phyloP scores from a whole-genome alignment of 805 yeast species.

The Kodamaea sagamina region DNA sequence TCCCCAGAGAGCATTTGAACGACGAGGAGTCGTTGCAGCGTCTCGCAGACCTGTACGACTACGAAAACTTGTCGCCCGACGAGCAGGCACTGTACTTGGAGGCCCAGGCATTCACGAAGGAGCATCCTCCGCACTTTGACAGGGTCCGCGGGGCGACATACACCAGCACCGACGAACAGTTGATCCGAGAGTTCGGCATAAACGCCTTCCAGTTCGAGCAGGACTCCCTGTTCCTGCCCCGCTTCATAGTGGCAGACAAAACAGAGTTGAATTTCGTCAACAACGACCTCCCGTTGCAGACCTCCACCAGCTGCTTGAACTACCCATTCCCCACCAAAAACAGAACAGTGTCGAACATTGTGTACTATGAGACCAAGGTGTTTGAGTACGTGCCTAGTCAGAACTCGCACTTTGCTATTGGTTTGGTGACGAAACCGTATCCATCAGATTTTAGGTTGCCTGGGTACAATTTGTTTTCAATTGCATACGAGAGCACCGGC shows the following conservation, averaged over 20 bases:
- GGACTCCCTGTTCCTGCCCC: slow-evolving; percentile 31
- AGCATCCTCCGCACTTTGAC: slow-evolving; percentile 34
- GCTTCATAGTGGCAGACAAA: slow-evolving; percentile 41
- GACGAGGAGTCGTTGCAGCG: slow-evolving; percentile 40
- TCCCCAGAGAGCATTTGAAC: slow-evolving; percentile 40
- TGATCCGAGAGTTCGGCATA: slow-evolving; percentile 35
- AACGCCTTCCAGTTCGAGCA: slow-evolving; percentile 44
- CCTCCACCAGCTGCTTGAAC: slow-evolving; percentile 42
- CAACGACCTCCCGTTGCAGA: slow-evolving; percentile 41
- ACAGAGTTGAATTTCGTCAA: slow-evolving; percentile 40
- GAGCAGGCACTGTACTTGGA: slow-evolving; percentile 39
- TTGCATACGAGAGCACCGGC: slow-evolving; percentile 75
- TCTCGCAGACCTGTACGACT: slow-evolving; percentile 40
- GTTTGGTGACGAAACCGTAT: slow-evolving; percentile 70
- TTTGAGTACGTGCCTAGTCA: slow-evolving; percentile 34
- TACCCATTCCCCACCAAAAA: slow-evolving; percentile 40
- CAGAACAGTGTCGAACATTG: slow-evolving; percentile 38
- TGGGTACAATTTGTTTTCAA: slow-evolving; percentile 67
- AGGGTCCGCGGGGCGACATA: slow-evolving; percentile 36
- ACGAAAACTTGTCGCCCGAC: slow-evolving; percentile 39
- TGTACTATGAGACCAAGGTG: slow-evolving; percentile 62
- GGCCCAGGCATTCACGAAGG: slow-evolving; percentile 37
- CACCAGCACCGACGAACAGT: slow-evolving; percentile 22
- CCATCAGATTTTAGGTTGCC: slow-evolving; percentile 71
- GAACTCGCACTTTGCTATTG: slow-evolving; percentile 60